Base-by-base conservation (phyloP, 78 protist genomes). In the Dictyostelium capitatum region DNA sequence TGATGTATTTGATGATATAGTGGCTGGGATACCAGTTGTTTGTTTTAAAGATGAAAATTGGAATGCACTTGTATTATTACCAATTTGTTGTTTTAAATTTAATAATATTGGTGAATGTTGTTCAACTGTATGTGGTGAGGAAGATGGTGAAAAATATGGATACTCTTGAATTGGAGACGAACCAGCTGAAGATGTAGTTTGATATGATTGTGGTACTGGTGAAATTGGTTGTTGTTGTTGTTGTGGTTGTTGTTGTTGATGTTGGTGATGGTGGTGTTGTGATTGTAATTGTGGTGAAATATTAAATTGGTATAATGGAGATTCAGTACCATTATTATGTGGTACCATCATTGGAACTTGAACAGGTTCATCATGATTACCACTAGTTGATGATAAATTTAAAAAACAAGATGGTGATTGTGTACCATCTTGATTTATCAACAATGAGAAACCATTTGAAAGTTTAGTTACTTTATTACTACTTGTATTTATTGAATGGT, bases 381-480 rank as follows among this genome's bases (percentile, higher is more conserved):
- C 32, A 54, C 56, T 19, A 17, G 62, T 75, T 75, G 62, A 75
- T 9, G 81, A 48, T 75, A 78, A 32, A 78, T 78, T 78, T 54
- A 78, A 54, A 54, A 78, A 78, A 20, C n/a, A 43, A 19, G 83
- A 78, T 54, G 83, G 83, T 78, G 83, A 78, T 53, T 78, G 64
- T 17, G 64, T 78, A 0, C 83, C 83, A 78, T 78, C 83, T 30
- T 65, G 73, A 59, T 59, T 59, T 37, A 37, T 37, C 28, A 65
- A 65, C 28, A 65, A 65, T 12, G 73, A 65, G 19, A 72, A 72
- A 37, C 79, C 79, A 72, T 32, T 72, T 43, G 57, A 43, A 19
- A 72, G 53, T 72, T 72, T 72, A 17, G 57, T 72, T 6, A 43
- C 53, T 28, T 72, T 72, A n/a, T 30, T 32, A 20, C 57, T 43